These are phyloP conservation scores for Talaromyces sp. DNA, from an alignment of 2,329 filamentous ascomycete genomes.

Conservation along the genomic window DNA sequence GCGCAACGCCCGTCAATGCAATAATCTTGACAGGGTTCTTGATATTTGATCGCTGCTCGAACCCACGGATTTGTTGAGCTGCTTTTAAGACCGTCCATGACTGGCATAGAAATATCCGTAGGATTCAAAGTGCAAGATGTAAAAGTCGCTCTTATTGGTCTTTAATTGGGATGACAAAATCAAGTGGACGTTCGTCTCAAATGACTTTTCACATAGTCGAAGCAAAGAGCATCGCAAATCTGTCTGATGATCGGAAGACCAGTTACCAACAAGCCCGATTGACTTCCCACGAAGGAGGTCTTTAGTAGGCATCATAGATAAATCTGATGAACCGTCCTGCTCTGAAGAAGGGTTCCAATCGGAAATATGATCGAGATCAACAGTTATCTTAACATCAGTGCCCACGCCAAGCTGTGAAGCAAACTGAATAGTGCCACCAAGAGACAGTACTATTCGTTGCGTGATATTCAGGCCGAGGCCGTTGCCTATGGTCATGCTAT, in stretches of 20 bases:
- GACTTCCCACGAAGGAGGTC: conserved; percentile 11
- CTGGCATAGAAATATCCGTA: conserved; percentile 40
- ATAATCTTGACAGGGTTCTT: neutral
- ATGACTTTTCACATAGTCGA: conserved; percentile 22
- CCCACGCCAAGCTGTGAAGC: conserved; percentile 28
- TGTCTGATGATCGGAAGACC: conserved; percentile 6
- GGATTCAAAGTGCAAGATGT: conserved; percentile 19
- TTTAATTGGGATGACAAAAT: conserved; percentile 1
- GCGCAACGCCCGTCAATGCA: conserved; percentile 12
- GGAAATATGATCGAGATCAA: conserved; percentile 3
- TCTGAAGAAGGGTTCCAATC: neutral
- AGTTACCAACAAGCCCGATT: conserved; percentile 24
- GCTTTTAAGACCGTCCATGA: conserved; percentile 40
- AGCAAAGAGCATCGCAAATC: conserved; percentile 18
- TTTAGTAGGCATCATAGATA: neutral
- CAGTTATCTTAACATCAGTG: conserved; percentile 20
- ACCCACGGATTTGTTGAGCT: conserved; percentile 30
- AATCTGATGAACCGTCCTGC: no score
- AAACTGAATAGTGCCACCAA: conserved; percentile 33
- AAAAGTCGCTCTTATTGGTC: conserved; percentile 22
- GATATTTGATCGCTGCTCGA: conserved; percentile 1
- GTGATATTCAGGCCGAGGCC: conserved; percentile 65
- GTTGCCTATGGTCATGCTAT: conserved; percentile 57
- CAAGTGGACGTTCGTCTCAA: conserved; percentile 13
- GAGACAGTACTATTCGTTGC: conserved; percentile 35